phyloP scores from a whole-genome alignment of 441 rosid species.

The Oxalis stricta region DNA sequence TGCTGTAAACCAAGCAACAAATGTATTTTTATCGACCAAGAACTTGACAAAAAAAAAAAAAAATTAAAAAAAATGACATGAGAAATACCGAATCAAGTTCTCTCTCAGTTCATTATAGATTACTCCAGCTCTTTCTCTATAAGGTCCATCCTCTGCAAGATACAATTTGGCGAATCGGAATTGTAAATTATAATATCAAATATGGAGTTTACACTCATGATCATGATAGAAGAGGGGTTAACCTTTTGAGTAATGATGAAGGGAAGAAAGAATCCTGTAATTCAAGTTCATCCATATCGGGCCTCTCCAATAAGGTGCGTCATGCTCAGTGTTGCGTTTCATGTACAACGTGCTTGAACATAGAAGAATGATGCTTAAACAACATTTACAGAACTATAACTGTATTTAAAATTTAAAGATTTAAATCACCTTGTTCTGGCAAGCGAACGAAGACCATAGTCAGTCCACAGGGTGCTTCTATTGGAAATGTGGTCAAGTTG shows the following conservation, averaged over 20 bases:
- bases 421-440: conserved; percentile 81
- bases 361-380: neutral
- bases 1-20: conserved; percentile 35
- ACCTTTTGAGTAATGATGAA: conserved; percentile 78
- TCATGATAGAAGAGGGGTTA: neutral
- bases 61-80: neutral
- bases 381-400: too few relatives aligned
- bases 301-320: conserved; percentile 98
- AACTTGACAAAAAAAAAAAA: neutral
- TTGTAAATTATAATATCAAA: too few relatives aligned
- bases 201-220: too few relatives aligned
- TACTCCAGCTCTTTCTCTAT: conserved; percentile 44
- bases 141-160: conserved; percentile 73
- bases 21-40: neutral
- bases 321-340: conserved; percentile 92
- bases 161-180: neutral
- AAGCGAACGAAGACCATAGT: conserved; percentile 84
- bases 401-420: too few relatives aligned
- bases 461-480: conserved; percentile 61
- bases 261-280: conserved; percentile 81
- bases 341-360: conserved; percentile 68
- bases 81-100: conserved; percentile 65
- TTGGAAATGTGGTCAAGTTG: conserved; percentile 84
- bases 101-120: conserved; percentile 54
- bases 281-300: conserved; percentile 98